Conservation (phyloP, 2,329 filamentous ascomycete genomes). For the Pseudopithomyces chartarum region DNA sequence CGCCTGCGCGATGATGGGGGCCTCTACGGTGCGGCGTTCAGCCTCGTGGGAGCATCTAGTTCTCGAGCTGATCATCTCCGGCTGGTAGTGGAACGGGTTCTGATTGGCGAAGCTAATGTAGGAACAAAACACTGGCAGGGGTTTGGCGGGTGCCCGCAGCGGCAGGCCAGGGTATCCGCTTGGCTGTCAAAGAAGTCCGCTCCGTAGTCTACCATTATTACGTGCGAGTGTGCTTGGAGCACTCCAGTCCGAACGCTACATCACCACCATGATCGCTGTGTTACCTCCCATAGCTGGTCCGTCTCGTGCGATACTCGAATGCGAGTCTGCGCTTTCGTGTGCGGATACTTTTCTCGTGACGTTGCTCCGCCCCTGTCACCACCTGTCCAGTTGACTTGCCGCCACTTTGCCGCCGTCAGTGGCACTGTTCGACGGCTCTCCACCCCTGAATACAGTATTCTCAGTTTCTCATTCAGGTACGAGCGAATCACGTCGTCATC, state of each 20-base stretch:
- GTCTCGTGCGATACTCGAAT: background rate
- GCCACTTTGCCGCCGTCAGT: background rate
- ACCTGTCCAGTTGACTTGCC: too few species aligned
- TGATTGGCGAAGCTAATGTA: conserved; percentile 4
- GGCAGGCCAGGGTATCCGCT: background rate
- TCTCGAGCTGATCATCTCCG: conserved; percentile 2
- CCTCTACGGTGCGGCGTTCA: conserved; percentile 1
- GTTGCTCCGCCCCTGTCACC: background rate
- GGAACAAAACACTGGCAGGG: conserved; percentile 5
- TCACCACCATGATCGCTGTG: too few species aligned
- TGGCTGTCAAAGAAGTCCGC: background rate
- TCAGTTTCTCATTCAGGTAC: background rate
- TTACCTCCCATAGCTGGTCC: background rate
- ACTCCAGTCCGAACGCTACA: conserved; percentile 1
- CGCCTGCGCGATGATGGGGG: background rate
- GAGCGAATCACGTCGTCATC: background rate
- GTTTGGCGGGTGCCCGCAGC: background rate
- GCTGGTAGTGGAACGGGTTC: background rate
- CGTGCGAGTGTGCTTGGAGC: background rate
- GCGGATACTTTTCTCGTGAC: background rate
- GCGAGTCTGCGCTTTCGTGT: background rate
- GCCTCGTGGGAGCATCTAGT: conserved; percentile 2
- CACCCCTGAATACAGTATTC: background rate
- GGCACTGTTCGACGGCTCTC: background rate
- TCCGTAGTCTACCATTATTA: background rate